Base-by-base conservation (phyloP, 2,329 filamentous ascomycete genomes). In the Hymenoscyphus fructigenus region DNA sequence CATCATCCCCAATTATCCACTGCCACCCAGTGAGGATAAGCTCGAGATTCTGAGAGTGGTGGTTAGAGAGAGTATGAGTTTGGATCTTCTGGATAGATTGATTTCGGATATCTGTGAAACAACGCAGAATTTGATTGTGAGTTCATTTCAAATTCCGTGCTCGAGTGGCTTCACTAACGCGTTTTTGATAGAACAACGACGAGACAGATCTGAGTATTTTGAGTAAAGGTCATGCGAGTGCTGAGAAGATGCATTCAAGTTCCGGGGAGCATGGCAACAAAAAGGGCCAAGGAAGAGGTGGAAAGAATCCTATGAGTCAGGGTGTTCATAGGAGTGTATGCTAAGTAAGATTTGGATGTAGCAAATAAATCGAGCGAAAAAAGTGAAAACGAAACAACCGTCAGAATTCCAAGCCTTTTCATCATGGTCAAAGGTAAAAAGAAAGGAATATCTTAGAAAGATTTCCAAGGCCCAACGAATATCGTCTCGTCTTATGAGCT, bases 1-100 rank as follows among this genome's bases (percentile, higher is more conserved):
- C 79, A 90, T 91, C 66, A 87, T 91, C 64, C 88, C 88, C 26
- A 90, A 90, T 78, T 91, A 91, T 73, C 83, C 86, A 1, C 79
- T 91, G 5, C 88, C 88, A 9, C 87, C 87, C 0, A 80, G 79
- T 55, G 85, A 86, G 72, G 83, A 88, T 17, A 79, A 83, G 61
- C 88, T 79, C 0, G 87, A 91, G 75, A 91, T 90, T 66, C 76
- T 91, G 61, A 80, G 88, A n/a, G 82, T 90, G 0, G 88, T 90
- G 2, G 81, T 91, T 6, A 81, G 88, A 57, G 88, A 91, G 76
- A 86, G 80, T 70, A 85, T 91, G 84, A 85, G 82, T n/a, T 76
- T 89, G n/a, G 88, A 90, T 73, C 78, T 91, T 58, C 78, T 91
- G 29, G 86, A 90, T 74, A 78, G 84, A 1, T 78, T 91, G 29